These are phyloP conservation scores for Anthostomella pinea DNA, from an alignment of 2,329 filamentous ascomycete genomes.

Conservation along the genomic window DNA sequence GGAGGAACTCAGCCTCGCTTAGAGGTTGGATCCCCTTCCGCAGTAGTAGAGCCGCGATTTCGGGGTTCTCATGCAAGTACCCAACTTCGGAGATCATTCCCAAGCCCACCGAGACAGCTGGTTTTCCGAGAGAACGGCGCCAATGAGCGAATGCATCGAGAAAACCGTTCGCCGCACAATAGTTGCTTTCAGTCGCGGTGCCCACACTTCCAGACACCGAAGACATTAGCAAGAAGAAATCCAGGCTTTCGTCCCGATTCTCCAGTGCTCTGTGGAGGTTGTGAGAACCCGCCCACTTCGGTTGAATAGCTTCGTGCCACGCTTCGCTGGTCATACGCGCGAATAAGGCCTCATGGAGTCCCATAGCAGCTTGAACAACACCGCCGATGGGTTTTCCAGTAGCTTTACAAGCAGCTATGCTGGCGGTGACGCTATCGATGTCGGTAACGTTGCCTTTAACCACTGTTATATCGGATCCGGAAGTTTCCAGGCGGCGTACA, in stretches of 20 bases:
- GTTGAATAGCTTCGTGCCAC: slow-evolving; percentile 24
- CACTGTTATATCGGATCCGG: slow-evolving; percentile 23
- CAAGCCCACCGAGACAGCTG: slow-evolving; percentile 24
- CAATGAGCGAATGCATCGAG: slow-evolving; percentile 33
- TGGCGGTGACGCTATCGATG: slow-evolving; percentile 11
- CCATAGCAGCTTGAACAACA: slow-evolving; percentile 31
- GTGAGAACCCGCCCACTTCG: slow-evolving; percentile 23
- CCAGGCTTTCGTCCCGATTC: slow-evolving; percentile 15
- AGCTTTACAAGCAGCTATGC: slow-evolving; percentile 11
- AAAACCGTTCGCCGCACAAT: slow-evolving; percentile 37
- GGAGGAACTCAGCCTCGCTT: slow-evolving; percentile 22
- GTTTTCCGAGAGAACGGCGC: slow-evolving; percentile 23
- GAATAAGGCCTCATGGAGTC: slow-evolving; percentile 30
- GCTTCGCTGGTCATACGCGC: slow-evolving; percentile 21
- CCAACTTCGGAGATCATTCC: slow-evolving; percentile 36
- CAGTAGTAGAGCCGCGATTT: slow-evolving; percentile 17
- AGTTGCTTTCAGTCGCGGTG: slow-evolving; percentile 33
- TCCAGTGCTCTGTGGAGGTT: slow-evolving; percentile 23
- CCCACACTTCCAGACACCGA: slow-evolving; percentile 30
- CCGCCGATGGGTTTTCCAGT: slow-evolving; percentile 13
- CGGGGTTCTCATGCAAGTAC: slow-evolving; percentile 31
- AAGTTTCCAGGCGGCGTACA: slow-evolving; percentile 14
- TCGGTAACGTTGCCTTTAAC: slow-evolving; percentile 22
- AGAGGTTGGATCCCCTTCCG: slow-evolving; percentile 21
- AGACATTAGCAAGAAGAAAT: slow-evolving; percentile 34